Percentiles rank a stretch among this genome's conserved stretches.
phyloP scores from a whole-genome alignment of 2,329 filamentous ascomycete genomes.

The Proliferodiscus dingleyae region DNA sequence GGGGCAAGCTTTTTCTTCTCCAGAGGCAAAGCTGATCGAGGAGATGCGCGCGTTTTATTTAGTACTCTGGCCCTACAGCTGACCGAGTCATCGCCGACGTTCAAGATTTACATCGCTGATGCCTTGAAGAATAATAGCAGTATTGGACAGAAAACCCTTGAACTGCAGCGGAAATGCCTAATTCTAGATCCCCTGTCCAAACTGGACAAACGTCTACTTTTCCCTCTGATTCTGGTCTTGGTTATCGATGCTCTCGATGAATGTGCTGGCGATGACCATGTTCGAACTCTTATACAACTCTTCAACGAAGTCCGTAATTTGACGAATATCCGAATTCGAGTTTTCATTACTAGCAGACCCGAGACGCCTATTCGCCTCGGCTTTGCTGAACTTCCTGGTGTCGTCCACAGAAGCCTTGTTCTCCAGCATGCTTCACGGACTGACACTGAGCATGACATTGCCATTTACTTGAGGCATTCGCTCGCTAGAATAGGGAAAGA shows the following conservation, averaged over 20 bases:
- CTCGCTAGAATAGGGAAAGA: conserved; percentile 6
- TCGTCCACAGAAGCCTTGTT: conserved; percentile 18
- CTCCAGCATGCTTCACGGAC: conserved; percentile 15
- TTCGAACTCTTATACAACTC: conserved; percentile 8
- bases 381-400: conserved; percentile 13
- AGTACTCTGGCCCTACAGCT: conserved; percentile 12
- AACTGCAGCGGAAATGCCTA: conserved; percentile 41
- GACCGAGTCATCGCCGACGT: not conserved
- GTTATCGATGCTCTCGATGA: conserved; percentile 32
- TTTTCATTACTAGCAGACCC: conserved; percentile 30
- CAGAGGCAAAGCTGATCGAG: conserved; percentile 23
- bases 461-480: conserved; percentile 9
- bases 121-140: conserved; percentile 5
- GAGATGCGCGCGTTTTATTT: conserved; percentile 14
- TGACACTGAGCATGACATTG: conserved; percentile 23
- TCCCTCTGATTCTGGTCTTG: conserved; percentile 17
- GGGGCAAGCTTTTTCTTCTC: conserved; percentile 30
- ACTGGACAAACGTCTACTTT: conserved; percentile 3
- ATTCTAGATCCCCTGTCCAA: conserved; percentile 35
- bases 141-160: conserved; percentile 25
- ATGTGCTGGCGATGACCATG: conserved; percentile 22
- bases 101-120: conserved; percentile 4
- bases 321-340: conserved; percentile 16
- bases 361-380: conserved; percentile 21
- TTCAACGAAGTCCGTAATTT: conserved; percentile 8